Evolutionary conservation across 2,329 filamentous ascomycete species (phyloP).

Genomic region (Aspergillus eucalypticola): DNA sequence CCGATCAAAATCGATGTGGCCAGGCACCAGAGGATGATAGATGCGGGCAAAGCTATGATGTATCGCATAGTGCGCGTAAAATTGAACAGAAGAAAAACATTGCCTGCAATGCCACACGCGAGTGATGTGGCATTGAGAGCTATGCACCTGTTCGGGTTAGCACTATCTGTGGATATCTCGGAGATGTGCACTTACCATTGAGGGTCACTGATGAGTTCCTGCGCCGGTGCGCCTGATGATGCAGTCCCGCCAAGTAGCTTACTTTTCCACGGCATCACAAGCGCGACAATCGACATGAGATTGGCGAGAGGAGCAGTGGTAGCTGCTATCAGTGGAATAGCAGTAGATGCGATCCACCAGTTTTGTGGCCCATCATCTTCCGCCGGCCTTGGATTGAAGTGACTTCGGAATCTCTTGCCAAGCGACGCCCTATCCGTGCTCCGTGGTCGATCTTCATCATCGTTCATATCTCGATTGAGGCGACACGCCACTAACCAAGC

Average conservation of each 20-base stretch:
- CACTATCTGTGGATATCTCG: neutral
- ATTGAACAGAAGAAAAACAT: conserved; percentile 80
- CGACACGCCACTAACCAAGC: neutral
- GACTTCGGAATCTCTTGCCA: conserved; percentile 14
- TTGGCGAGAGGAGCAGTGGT: conserved; percentile 85
- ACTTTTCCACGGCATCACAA: conserved; percentile 76
- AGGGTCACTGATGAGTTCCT: conserved; percentile 66
- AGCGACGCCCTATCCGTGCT: neutral
- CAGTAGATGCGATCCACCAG: conserved; percentile 55
- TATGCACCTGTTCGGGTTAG: conserved; percentile 58
- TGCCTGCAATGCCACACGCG: conserved; percentile 72
- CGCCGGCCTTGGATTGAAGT: conserved; percentile 38
- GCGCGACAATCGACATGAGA: conserved; percentile 80
- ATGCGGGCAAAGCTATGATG: conserved; percentile 76
- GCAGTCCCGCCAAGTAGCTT: conserved; percentile 47
- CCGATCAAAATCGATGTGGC: conserved; percentile 65
- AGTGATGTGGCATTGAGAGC: conserved; percentile 77
- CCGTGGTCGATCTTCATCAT: neutral
- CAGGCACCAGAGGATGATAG: conserved; percentile 76
- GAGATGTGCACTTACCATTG: conserved; percentile 57
- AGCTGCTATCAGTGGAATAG: conserved; percentile 75
- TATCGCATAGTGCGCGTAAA: conserved; percentile 81
- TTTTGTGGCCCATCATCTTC: conserved; percentile 48
- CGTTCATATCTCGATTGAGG: neutral
- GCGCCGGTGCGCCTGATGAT: conserved; percentile 50